Evolutionary conservation across 495 filamentous ascomycete species (phyloP).

Genomic region (Tuber melanosporum): DNA sequence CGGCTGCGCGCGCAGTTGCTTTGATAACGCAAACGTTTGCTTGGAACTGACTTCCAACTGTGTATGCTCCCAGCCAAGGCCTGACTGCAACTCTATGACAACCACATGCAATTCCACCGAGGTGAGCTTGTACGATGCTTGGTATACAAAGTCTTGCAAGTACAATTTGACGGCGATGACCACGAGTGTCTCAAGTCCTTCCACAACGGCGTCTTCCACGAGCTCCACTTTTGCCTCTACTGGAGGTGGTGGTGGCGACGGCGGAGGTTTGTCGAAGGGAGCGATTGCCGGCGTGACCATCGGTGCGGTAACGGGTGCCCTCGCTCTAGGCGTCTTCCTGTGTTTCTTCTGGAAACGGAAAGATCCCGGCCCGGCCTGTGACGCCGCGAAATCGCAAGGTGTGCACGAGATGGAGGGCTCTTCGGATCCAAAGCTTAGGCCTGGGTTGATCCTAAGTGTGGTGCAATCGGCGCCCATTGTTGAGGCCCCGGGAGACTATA

Average conservation of each 20-base stretch:
- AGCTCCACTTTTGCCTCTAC: neutral
- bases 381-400: neutral
- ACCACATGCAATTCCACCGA: conserved; percentile 2
- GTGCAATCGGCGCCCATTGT: neutral
- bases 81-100: neutral
- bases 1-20: conserved; percentile 3
- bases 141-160: conserved; percentile 4
- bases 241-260: neutral
- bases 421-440: neutral
- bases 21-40: conserved; percentile 3
- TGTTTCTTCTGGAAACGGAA: neutral
- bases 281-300: neutral
- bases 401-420: neutral
- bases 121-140: neutral
- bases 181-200: neutral
- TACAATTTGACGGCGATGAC: neutral
- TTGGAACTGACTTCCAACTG: conserved; percentile 3
- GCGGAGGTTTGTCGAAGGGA: neutral
- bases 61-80: conserved; percentile 8
- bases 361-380: neutral
- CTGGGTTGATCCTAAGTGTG: neutral
- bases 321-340: neutral
- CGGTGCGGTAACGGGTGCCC: neutral
- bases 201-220: neutral
- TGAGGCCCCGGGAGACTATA: neutral